Conservation (phyloP, 768 basidiomycete species). For the Sporobolomyces phaffii region DNA sequence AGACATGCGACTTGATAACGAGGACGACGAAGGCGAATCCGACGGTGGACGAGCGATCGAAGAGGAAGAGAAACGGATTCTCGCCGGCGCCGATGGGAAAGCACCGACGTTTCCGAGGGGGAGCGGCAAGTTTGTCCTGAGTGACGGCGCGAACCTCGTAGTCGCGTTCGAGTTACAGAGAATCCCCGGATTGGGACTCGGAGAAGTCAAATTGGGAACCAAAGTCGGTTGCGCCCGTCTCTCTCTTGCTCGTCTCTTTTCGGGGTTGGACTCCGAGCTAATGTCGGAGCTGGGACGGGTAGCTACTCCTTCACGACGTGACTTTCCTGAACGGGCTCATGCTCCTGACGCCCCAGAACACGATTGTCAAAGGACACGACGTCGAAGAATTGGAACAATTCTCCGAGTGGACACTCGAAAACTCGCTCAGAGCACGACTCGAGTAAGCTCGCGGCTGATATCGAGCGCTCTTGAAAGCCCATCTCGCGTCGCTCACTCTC, state of each 20-base stretch:
- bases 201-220: constrained; percentile 25
- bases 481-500: background rate
- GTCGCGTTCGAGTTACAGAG: constrained; percentile 17
- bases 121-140: constrained; percentile 12
- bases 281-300: no score
- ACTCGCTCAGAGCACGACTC: background rate
- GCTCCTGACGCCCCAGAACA: constrained; percentile 23
- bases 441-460: no score
- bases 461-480: no score
- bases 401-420: constrained; percentile 14
- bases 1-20: constrained; percentile 13
- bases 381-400: constrained; percentile 23
- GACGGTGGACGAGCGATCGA: background rate
- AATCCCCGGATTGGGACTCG: constrained; percentile 13
- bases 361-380: constrained; percentile 25
- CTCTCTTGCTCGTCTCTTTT: background rate
- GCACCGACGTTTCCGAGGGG: constrained; percentile 19
- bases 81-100: background rate
- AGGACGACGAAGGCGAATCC: background rate
- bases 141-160: constrained; percentile 9
- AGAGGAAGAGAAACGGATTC: background rate
- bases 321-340: constrained; percentile 12
- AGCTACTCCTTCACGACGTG: constrained; percentile 15
- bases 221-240: constrained; percentile 18
- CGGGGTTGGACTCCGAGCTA: no score